A percentile compares a stretch with the other conserved stretches of the same genome.
phyloP scores from a whole-genome alignment of 225 moss, liverwort and hornwort genomes.

The Anthoceros angustus region DNA sequence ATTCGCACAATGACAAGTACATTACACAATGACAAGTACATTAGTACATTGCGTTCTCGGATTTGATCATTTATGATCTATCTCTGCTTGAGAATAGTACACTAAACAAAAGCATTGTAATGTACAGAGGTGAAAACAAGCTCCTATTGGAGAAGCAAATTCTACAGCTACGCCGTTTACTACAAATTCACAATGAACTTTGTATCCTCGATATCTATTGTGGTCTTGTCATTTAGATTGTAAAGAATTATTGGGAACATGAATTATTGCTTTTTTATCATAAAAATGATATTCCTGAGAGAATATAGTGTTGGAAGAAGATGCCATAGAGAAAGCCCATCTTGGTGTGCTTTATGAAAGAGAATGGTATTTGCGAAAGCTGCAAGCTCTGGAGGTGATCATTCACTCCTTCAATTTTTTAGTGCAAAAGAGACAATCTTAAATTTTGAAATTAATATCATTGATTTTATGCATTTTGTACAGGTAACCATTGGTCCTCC shows the following conservation, averaged over 20 bases:
- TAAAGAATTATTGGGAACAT: not conserved
- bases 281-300: not conserved
- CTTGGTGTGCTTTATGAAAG: constrained; percentile 13
- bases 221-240: not conserved
- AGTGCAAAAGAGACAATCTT: no score
- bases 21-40: not conserved
- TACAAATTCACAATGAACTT: constrained; percentile 13
- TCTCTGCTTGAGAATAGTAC: no score
- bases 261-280: not conserved
- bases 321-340: constrained; percentile 12
- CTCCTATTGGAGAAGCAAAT: constrained; percentile 13
- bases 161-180: constrained; percentile 13
- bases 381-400: constrained; percentile 11
- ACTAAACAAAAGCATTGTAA: no score
- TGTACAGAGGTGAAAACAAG: constrained; percentile 13
- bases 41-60: not conserved
- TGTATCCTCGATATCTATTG: constrained; percentile 9
- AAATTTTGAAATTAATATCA: no score
- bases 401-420: not conserved
- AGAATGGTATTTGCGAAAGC: constrained; percentile 15
- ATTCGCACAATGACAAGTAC: constrained; percentile 11
- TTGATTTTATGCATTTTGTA: not conserved
- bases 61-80: no score
- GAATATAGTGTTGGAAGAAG: constrained; percentile 7
- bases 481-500: constrained; percentile 13